Base-by-base conservation (phyloP, 202 grass and related monocot genomes). In the Digitaria exilis region DNA sequence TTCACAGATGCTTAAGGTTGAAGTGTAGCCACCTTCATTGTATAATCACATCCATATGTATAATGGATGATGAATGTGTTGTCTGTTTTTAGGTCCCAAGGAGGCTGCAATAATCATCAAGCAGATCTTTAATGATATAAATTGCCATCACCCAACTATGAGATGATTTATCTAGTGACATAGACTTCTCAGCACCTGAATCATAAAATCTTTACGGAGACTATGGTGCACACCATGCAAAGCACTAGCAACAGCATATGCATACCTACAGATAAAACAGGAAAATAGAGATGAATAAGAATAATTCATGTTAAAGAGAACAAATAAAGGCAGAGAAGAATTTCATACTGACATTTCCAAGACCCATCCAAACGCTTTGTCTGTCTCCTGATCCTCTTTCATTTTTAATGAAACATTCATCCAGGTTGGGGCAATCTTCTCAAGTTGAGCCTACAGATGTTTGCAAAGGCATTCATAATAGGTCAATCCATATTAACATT, bases 401-500 rank as follows among this genome's bases (percentile, higher is more conserved):
- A 99, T 99, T 84, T 87, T 82, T 65, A 99, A 56, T 12, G 97
- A 99, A 74, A 99, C 17, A 84, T 99, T 99, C 93, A 99, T 99
- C 97, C 97, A 99, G 78, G 93, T 99, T 79, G 97, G 97, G 91
- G 97, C 97, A 85, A 99, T 99, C 74, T 99, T 99, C 86, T 99
- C 84, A 69, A 99, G 87, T 56, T 90, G 90, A 30, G 88, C 76
- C 89, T 90, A 80, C 24, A 77, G 1, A 84, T 25, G n/a, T 87
- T 87, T 64, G 37, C 5, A 13, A 80, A 84, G 29, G 49, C 6
- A 70, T 71, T 37, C 28, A 78, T 9, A 73, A 42, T 25, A 43
- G 16, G 41, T 82, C 73, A 61, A 46, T 69, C 52, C 43, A 55
- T 16, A 75, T 59, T 34, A 44, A 35, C 14, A 34, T 68, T 18